Evolutionary conservation across 169 alveolate genomes (phyloP).

Genomic region (Amoebophrya sp.): DNA sequence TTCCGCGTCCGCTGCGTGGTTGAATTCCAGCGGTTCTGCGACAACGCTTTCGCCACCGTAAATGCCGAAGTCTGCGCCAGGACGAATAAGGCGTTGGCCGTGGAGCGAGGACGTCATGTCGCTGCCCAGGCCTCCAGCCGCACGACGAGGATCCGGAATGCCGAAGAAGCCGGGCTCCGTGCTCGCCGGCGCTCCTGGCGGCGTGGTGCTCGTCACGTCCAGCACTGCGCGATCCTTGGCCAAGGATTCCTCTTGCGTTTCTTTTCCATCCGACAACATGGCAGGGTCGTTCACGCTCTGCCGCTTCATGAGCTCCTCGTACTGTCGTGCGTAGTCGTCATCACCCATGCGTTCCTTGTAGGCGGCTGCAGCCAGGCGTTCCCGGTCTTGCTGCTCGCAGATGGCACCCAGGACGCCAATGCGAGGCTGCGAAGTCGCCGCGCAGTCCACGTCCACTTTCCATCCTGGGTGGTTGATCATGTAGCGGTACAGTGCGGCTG

Average conservation of each 20-base stretch:
- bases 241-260: not conserved
- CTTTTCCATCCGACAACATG: not conserved
- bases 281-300: not conserved
- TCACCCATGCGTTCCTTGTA: not conserved
- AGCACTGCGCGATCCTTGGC: not conserved
- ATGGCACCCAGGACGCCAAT: not conserved
- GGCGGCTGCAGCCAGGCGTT: not conserved
- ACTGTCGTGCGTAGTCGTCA: not conserved
- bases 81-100: not conserved
- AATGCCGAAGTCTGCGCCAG: not conserved
- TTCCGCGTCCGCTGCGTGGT: too few species aligned
- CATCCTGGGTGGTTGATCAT: slow-evolving; percentile 7
- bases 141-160: not conserved
- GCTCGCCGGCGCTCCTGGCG: not conserved
- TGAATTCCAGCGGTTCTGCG: too few species aligned
- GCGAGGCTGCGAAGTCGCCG: slow-evolving; percentile 20
- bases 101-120: not conserved
- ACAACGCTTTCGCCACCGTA: not conserved
- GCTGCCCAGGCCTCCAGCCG: not conserved
- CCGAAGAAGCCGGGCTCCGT: not conserved
- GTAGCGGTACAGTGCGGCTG: slow-evolving; percentile 11
- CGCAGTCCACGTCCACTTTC: not conserved
- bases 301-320: slow-evolving; percentile 3
- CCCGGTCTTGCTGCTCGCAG: not conserved
- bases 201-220: not conserved